These are phyloP conservation scores for Solanum sitiens DNA, from an alignment of 257 asterid species.

Conservation along the genomic window DNA sequence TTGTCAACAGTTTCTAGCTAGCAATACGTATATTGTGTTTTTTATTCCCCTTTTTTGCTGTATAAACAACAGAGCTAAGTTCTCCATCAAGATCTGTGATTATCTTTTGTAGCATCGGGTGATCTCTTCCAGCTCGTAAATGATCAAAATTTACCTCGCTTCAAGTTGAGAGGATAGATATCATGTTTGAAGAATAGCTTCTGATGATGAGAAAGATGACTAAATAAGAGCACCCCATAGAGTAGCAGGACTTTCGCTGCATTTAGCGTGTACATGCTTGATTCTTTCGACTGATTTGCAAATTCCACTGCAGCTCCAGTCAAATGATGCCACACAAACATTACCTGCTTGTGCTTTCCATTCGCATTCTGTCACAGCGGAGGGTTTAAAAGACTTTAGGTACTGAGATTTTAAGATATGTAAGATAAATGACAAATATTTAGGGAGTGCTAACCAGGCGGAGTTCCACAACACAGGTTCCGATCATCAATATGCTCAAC, in stretches of 20 bases:
- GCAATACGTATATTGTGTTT: not conserved
- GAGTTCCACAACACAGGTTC: not conserved
- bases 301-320: not conserved
- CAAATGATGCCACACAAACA: slow-evolving; percentile 1
- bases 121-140: not conserved
- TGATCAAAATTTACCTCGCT: not conserved
- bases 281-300: slow-evolving; percentile 2
- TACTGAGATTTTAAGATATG: not conserved
- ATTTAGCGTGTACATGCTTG: not conserved
- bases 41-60: not conserved
- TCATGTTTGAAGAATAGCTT: not conserved
- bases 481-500: slow-evolving; percentile 1
- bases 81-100: not conserved
- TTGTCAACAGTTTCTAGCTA: not conserved
- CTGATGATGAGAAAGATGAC: not conserved
- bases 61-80: not conserved
- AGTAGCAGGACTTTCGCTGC: not conserved
- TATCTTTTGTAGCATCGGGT: not conserved
- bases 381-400: not conserved
- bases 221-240: not conserved
- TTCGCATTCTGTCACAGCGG: not conserved
- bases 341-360: slow-evolving; percentile 1
- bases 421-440: not conserved
- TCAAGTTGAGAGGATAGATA: not conserved
- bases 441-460: not conserved